A percentile compares a stretch with the other conserved stretches of the same genome.
Conservation (phyloP, 371 early-diverging fungal genomes). For the Mucor plumbeus region DNA sequence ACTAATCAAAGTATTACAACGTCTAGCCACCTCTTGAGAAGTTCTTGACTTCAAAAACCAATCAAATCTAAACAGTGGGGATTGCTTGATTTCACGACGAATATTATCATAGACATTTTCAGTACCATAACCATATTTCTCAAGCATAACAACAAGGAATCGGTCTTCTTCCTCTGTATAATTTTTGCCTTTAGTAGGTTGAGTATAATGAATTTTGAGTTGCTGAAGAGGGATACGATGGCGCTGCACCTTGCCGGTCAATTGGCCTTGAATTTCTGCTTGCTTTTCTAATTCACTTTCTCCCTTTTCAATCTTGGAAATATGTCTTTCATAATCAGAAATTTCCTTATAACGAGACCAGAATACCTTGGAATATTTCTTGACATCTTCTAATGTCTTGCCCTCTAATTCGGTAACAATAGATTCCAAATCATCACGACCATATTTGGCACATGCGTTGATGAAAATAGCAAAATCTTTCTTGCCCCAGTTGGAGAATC, state of each 20-base stretch:
- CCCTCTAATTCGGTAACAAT: conserved; percentile 88
- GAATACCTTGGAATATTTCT: conserved; percentile 84
- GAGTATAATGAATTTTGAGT: conserved; percentile 83
- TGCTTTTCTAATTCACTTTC: conserved; percentile 82
- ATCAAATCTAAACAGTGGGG: conserved; percentile 92
- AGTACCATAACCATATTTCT: conserved; percentile 86
- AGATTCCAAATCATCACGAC: conserved; percentile 75
- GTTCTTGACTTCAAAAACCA: conserved; percentile 98
- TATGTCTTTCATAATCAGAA: conserved; percentile 82
- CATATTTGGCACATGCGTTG: conserved; percentile 90
- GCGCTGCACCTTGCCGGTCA: conserved; percentile 72
- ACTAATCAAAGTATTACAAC: conserved; percentile 81
- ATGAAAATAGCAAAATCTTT: conserved; percentile 92
- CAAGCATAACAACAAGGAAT: conserved; percentile 89
- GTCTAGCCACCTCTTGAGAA: conserved; percentile 75
- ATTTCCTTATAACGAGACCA: conserved; percentile 88
- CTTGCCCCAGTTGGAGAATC: conserved; percentile 94
- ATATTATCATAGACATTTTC: conserved; percentile 94
- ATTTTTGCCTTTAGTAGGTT: conserved; percentile 83
- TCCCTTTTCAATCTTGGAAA: conserved; percentile 89
- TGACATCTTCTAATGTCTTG: conserved; percentile 87
- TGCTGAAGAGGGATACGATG: conserved; percentile 86
- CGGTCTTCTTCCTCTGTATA: conserved; percentile 97
- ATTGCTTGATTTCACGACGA: conserved; percentile 81
- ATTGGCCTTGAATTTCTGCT: conserved; percentile 80